These are phyloP conservation scores for Microcyclospora tardicrescens DNA, from an alignment of 2,329 filamentous ascomycete genomes.

Conservation along the genomic window DNA sequence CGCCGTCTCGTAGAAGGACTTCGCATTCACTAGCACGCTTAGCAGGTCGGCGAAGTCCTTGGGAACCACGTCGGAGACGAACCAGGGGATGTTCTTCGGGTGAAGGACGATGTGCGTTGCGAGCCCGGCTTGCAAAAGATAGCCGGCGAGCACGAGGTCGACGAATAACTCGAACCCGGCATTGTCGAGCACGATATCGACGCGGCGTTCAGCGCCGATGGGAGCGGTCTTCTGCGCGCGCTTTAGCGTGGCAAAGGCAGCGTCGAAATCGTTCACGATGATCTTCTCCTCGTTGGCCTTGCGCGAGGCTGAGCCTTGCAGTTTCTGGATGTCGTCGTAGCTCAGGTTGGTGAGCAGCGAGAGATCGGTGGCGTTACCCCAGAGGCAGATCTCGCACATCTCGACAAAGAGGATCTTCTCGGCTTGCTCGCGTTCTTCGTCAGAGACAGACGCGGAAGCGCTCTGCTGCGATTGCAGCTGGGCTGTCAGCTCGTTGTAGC, in stretches of 20 bases:
- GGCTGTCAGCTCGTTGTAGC: conserved; percentile 60
- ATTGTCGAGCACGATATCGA: conserved; percentile 95
- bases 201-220: conserved; percentile 53
- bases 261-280: conserved; percentile 67
- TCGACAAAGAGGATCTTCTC: conserved; percentile 74
- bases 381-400: conserved; percentile 92
- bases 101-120: conserved; percentile 81
- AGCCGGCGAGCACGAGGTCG: conserved; percentile 82
- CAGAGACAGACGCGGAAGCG: conserved; percentile 29
- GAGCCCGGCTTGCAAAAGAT: conserved; percentile 69
- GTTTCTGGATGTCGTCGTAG: conserved; percentile 92
- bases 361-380: conserved; percentile 93
- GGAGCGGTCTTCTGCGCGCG: conserved; percentile 47
- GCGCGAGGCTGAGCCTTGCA: conserved; percentile 78
- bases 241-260: conserved; percentile 56
- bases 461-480: conserved; percentile 47
- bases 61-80: conserved; percentile 88
- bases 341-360: conserved; percentile 80
- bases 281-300: conserved; percentile 87
- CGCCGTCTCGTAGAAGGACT: conserved; percentile 62
- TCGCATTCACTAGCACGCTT: conserved; percentile 62
- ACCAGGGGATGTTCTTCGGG: conserved; percentile 94
- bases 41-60: conserved; percentile 75
- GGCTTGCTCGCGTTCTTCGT: conserved; percentile 47
- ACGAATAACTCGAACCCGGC: conserved; percentile 96